phyloP scores from a whole-genome alignment of 108 stramenopile genomes.

The Parmales sp. region DNA sequence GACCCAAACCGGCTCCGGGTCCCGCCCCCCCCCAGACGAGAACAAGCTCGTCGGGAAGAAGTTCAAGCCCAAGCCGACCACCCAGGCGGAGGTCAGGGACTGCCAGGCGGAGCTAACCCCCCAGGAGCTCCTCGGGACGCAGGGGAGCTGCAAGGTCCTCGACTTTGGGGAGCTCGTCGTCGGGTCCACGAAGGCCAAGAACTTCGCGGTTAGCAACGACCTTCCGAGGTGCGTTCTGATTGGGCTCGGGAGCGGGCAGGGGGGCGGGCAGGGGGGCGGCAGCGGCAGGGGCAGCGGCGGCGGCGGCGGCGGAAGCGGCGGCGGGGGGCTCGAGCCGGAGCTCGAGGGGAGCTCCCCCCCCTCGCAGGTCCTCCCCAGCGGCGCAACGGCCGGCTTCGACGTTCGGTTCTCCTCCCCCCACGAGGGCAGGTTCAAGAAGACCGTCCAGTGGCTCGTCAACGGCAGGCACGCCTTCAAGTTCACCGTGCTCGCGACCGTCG shows the following conservation, averaged over 20 bases:
- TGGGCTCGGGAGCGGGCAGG: background rate
- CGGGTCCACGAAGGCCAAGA: conserved; percentile 16
- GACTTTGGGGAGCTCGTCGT: conserved; percentile 33
- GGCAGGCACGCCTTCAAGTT: conserved; percentile 26
- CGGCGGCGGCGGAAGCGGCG: no score
- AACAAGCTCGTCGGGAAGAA: conserved; percentile 40
- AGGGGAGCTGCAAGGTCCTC: conserved; percentile 12
- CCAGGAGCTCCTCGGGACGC: conserved; percentile 12
- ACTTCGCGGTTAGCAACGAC: conserved; percentile 31
- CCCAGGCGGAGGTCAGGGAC: conserved; percentile 43
- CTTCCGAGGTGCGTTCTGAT: conserved; percentile 24
- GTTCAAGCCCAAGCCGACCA: conserved; percentile 35
- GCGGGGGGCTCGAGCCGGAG: conserved; percentile 23
- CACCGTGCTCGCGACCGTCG: conserved; percentile 22
- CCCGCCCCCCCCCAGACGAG: conserved; percentile 22
- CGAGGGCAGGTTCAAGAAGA: background rate
- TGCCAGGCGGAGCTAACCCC: conserved; percentile 26
- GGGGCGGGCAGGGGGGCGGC: no score
- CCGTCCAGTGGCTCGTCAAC: conserved; percentile 27
- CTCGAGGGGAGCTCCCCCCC: conserved; percentile 12
- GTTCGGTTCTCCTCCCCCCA: conserved; percentile 15
- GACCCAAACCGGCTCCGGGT: background rate
- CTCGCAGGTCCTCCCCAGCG: conserved; percentile 27
- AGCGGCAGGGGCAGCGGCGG: no score
- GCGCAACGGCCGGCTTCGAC: conserved; percentile 29